These are phyloP conservation scores for Murraya koenigii DNA, from an alignment of 345 rosid species.

Conservation along the genomic window DNA sequence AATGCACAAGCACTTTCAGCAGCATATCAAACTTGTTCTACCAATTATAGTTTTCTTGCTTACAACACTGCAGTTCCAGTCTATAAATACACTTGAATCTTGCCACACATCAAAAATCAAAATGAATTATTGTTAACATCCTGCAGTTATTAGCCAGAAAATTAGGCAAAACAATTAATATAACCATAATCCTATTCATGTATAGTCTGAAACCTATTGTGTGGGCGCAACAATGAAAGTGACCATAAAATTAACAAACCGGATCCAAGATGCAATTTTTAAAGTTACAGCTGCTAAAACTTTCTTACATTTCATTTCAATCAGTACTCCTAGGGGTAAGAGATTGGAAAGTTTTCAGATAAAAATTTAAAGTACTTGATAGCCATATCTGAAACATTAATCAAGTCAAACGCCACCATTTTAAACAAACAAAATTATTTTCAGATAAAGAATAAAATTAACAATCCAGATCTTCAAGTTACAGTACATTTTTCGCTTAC, in stretches of 20 bases:
- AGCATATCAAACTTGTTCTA: background rate
- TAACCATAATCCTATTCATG: background rate
- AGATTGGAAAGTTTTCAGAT: background rate
- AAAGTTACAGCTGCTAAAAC: background rate
- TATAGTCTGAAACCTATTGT: background rate
- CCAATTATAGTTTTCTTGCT: background rate
- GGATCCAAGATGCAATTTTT: background rate
- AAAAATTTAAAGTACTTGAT: background rate
- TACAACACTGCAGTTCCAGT: background rate
- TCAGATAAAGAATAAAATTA: background rate
- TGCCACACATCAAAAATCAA: background rate
- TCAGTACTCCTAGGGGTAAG: background rate
- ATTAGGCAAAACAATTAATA: background rate
- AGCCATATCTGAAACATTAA: background rate
- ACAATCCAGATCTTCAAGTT: background rate
- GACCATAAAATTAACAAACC: background rate
- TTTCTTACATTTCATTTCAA: background rate
- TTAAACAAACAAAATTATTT: background rate
- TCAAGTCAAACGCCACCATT: background rate
- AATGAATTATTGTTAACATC: background rate
- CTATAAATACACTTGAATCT: background rate
- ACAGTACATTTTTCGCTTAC: background rate
- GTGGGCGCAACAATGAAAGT: background rate
- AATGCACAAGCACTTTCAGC: background rate
- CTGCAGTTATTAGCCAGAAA: background rate